phyloP scores from a whole-genome alignment of 2,329 filamentous ascomycete species.

The Pseudocercospora eumusae region DNA sequence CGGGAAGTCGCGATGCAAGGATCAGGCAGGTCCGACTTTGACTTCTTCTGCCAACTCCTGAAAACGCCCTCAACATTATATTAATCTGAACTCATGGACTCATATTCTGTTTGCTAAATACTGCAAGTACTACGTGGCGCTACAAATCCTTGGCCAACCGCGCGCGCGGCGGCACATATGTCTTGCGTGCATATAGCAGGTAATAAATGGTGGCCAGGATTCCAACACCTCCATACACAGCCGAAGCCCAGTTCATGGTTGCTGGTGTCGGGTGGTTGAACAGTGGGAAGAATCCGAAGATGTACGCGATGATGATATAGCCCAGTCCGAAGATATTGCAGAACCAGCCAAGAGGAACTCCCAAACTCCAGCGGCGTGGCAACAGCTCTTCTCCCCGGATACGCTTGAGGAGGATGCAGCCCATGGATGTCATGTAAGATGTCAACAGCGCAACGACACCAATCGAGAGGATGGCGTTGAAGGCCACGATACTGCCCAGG shows the following conservation, averaged over 20 bases:
- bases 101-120: conserved; percentile 4
- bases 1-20: not conserved
- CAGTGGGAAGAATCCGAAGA: conserved; percentile 34
- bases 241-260: conserved; percentile 34
- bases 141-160: conserved; percentile 28
- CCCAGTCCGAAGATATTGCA: conserved; percentile 30
- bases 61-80: too few relatives aligned
- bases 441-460: conserved; percentile 42
- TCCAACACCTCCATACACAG: conserved; percentile 28
- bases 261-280: conserved; percentile 27
- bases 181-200: conserved; percentile 35
- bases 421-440: conserved; percentile 34
- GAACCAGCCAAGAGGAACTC: conserved; percentile 28
- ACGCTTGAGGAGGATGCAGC: conserved; percentile 32
- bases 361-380: conserved; percentile 31
- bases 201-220: conserved; percentile 29
- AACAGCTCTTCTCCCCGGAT: conserved; percentile 32
- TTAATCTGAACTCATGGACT: not conserved
- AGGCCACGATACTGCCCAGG: conserved; percentile 44
- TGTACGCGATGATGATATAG: conserved; percentile 29
- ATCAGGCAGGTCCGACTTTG: not conserved
- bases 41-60: not conserved
- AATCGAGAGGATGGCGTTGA: conserved; percentile 46
- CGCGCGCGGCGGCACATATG: conserved; percentile 33
- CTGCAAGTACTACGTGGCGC: not conserved